Base-by-base conservation (phyloP, 495 filamentous ascomycete species). In the Daldinia caldariorum region DNA sequence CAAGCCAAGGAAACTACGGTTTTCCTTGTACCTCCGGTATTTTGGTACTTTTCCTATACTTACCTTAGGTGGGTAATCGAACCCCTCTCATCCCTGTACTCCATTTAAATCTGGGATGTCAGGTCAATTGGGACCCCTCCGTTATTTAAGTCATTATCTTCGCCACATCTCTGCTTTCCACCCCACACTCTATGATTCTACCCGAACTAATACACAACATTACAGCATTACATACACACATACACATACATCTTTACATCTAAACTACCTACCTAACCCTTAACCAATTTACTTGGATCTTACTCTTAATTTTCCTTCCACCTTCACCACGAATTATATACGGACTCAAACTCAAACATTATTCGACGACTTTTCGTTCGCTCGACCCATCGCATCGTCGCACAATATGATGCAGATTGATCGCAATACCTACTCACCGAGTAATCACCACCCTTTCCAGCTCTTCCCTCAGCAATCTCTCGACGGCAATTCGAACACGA, bases 361-460 rank as follows among this genome's bases (percentile, higher is more conserved):
- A 22, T n/a, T 61, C 54, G 56, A 64, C 47, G 13, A 45, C 47
- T 16, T n/a, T 37, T 55, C 55, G 47, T n/a, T 45, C 49, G 6
- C 54, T n/a, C 56, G 37, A 53, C 57, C 10, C 20, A 68, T 65
- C 64, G 70, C 61, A 68, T 72, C 65, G 55, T 41, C 56, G 54
- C 50, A 65, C 70, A 72, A 65, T 72, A 72, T 67, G 70, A 68
- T 72, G 69, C 69, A 63, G 70, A 72, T 72, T 47, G 65, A 67
- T 51, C 63, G 67, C 39, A 72, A 68, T 61, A 72, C 5, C 56
- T 68, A 64, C 62, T 51, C 62, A 59, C 61, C 61, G 35, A 71
- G 68, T 54, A 60, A 26, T 41, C 70, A 34, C 45, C 70, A 64
- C 41, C 63, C 63, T 34, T 67, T 50, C 56, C 65, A 56, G 50